Evolutionary conservation across 108 stramenopile genomes (phyloP), one percentile per base, ranked within the genome.

Genomic region (Craspedostauros australis): DNA sequence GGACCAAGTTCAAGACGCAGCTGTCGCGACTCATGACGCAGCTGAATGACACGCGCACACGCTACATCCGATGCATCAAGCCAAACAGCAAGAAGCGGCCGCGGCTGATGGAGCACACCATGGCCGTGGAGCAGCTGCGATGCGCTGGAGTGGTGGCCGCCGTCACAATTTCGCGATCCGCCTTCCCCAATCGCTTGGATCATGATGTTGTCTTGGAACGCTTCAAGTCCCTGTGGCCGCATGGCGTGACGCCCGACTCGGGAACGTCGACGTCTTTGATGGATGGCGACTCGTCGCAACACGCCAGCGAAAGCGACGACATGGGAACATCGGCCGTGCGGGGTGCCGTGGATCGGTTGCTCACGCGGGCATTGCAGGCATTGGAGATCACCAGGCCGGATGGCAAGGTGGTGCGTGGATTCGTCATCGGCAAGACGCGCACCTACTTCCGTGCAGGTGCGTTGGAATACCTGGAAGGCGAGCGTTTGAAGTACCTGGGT

Each of bases 101-200:
- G 0, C 44, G 66, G n/a, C 34, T 87, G 27, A 84, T 91, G 60
- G 75, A 95, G 32, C 80, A 86, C 70, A 43, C 62, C 36, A 87
- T 82, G 36, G 93, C 94, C 8, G 75, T 94, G 8, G 77, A 85
- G 39, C 98, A 98, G 55, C 82, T 98, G 2, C 78, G 92, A 52
- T 96, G 93, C 62, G 94, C 94, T 12, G 98, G 98, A 23, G 89
- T 98, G 20, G 83, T 96, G 15, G 95, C 95, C 42, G 96, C 95
- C 8, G 84, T 91, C n/a, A 80, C 84, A 1, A 95, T 98, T 38
- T 84, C 91, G 14, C 78, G 98, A 12, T 92, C 93, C 22, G 93
- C 91, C 11, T 98, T 94, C 61, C 96, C 98, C 12, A 96, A 97
- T 74, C 91, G 93, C 39, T 68, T 96, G 46, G 62, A 84, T 14